Base-by-base conservation (phyloP, 2,329 filamentous ascomycete genomes). In the Chrysoporthe austroafricana region DNA sequence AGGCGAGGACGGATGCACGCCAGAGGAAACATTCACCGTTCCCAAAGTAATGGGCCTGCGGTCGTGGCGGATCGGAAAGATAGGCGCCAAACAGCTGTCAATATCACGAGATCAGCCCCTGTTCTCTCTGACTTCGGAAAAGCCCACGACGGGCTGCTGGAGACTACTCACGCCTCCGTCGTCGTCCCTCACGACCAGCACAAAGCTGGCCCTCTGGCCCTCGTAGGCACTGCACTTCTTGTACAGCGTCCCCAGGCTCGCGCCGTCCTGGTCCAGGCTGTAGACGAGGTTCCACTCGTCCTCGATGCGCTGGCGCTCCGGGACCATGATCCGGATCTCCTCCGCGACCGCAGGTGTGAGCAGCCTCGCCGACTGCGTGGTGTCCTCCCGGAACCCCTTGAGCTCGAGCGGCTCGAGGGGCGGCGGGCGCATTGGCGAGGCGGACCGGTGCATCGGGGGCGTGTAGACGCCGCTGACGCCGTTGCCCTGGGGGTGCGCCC, bases 11-110 rank as follows among this genome's bases (percentile, higher is more conserved):
- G 57, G 89, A 88, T 0, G 92, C 91, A 60, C 91, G 88, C 93
- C 93, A 96, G 71, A 96, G 87, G 78, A 96, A 99, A 79, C 95
- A 98, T 79, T 99, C 96, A 74, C 96, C 96, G 14, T 93, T 97
- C 74, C 96, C 96, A 78, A 92, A 99, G 83, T 97, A 99, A 71
- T 94, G 91, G 2, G 93, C 81, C 1, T 88, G 84, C 0, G 93
- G 92, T 73, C 91, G 92, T 13, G 95, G 94, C 62, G 91, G 85
- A 77, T 99, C 95, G 63, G 93, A 96, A 64, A 98, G 88, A 78
- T 98, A 98, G 64, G 94, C 94, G 75, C 96, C 96, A 77, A 99
- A 99, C 54, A 93, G 86, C 86, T 90, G 71, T 3, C 21, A 18
- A 21, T 44, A 34, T 18, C 9, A 8, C 42, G 26, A 54, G 58